Evolutionary conservation across 768 basidiomycete genomes (phyloP).

Genomic region (Termitomyces bulborhizus): DNA sequence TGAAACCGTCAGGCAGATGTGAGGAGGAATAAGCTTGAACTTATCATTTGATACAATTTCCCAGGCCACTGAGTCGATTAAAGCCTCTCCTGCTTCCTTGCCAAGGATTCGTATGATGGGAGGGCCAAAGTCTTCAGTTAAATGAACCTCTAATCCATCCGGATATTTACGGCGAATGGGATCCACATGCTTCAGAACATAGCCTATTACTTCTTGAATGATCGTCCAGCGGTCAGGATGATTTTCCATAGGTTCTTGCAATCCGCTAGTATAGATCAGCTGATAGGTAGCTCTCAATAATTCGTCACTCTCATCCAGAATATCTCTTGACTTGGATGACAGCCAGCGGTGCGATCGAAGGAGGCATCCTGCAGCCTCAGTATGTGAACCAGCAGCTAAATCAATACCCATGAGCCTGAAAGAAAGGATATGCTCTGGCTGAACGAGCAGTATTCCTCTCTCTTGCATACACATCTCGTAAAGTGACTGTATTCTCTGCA

Average conservation of each 20-base stretch:
- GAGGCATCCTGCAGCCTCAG: conserved; percentile 13
- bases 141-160: conserved; percentile 15
- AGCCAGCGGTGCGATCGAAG: conserved; percentile 24
- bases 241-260: conserved; percentile 29
- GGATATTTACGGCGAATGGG: conserved; percentile 11
- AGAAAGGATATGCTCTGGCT: conserved; percentile 51
- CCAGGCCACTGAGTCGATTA: conserved; percentile 11
- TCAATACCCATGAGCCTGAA: conserved; percentile 43
- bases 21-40: conserved; percentile 14
- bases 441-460: conserved; percentile 39
- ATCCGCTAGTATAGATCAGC: conserved; percentile 39
- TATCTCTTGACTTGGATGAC: conserved; percentile 23
- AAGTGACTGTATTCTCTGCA: conserved; percentile 22
- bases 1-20: conserved; percentile 11
- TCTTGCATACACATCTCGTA: conserved; percentile 30
- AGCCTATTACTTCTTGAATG: conserved; percentile 30
- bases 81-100: conserved; percentile 7
- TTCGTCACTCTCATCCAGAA: conserved; percentile 44
- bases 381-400: conserved; percentile 6
- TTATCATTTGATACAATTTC: conserved; percentile 15
- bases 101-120: conserved; percentile 16
- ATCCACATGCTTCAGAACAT: conserved; percentile 16
- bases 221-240: conserved; percentile 37
- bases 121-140: neutral
- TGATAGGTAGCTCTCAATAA: conserved; percentile 42